These are phyloP conservation scores for Ganoderma lingzhi DNA, from an alignment of 1,284 basidiomycete species.

Conservation along the genomic window DNA sequence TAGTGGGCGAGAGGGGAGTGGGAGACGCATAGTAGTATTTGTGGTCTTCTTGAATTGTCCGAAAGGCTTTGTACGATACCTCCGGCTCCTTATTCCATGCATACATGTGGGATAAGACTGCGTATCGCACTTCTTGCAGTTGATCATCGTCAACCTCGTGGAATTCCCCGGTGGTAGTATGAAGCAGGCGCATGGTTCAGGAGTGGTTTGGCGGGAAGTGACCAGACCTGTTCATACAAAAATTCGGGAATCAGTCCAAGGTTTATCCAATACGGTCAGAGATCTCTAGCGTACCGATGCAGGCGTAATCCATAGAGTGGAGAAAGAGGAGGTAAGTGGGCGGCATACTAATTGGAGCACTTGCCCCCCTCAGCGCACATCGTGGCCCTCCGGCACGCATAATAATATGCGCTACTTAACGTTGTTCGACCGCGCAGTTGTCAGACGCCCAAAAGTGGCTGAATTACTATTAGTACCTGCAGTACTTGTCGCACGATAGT, in stretches of 20 bases:
- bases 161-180: background rate
- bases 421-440: background rate
- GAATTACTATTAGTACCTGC: no score
- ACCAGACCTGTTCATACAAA: background rate
- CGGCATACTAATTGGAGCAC: background rate
- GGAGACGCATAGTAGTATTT: background rate
- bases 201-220: no score
- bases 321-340: background rate
- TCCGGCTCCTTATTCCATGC: background rate
- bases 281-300: background rate
- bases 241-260: background rate
- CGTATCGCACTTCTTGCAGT: background rate
- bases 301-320: background rate
- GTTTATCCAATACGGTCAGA: background rate
- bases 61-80: conserved; percentile 1
- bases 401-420: background rate
- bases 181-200: background rate
- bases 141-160: background rate
- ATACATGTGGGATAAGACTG: background rate
- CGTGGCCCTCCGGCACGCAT: background rate
- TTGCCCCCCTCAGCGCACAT: background rate
- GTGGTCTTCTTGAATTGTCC: background rate
- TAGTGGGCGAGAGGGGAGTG: background rate
- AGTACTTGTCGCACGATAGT: no score
- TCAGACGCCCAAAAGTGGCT: background rate